Conservation (phyloP, 2,329 filamentous ascomycete species). For the Colletotrichum plurivorum region DNA sequence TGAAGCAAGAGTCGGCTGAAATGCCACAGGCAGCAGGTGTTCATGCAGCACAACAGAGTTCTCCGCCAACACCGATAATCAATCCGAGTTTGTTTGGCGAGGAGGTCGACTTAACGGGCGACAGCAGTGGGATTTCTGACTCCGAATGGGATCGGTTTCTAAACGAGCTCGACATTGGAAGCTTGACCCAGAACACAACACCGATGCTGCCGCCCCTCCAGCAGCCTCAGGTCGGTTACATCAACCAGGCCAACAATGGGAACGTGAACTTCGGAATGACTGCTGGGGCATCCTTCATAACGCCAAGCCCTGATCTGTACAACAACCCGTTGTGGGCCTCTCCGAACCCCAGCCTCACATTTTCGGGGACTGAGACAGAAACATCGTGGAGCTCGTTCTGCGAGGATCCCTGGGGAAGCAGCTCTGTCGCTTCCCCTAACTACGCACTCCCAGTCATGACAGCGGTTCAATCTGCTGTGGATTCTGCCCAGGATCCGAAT, state of each 20-base stretch:
- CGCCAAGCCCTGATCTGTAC: neutral
- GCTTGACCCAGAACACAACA: neutral
- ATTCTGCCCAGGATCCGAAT: neutral
- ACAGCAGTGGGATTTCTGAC: neutral
- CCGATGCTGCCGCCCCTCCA: neutral
- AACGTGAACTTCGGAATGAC: neutral
- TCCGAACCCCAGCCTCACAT: neutral
- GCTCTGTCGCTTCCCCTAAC: neutral
- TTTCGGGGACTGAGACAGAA: neutral
- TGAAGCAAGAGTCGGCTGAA: slow-evolving; percentile 5
- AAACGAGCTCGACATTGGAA: neutral
- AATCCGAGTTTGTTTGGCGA: neutral
- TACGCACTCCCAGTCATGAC: neutral
- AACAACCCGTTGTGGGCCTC: neutral
- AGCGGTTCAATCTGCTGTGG: neutral
- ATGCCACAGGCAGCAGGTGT: neutral
- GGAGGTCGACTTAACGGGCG: neutral
- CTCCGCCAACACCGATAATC: neutral
- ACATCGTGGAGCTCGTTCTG: neutral
- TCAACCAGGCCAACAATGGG: neutral
- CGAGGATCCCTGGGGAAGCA: neutral
- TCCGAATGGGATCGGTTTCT: neutral
- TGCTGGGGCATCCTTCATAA: neutral
- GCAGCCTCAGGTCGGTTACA: neutral
- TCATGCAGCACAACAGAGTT: neutral